Conservation (phyloP, 305 asterid genomes). For the Stenogyne calaminthoides region DNA sequence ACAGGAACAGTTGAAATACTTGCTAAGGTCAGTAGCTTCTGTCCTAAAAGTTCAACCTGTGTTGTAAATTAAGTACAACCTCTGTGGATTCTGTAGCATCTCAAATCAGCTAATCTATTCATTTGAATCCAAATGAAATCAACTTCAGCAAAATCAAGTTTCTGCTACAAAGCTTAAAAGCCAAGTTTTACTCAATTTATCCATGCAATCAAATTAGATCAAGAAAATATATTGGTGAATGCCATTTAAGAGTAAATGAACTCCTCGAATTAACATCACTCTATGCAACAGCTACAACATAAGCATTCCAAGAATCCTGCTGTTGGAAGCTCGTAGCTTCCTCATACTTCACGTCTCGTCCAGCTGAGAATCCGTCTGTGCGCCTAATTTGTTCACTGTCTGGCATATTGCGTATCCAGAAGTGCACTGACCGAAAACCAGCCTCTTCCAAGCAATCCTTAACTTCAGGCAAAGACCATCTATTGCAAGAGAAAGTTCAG, state of each 20-base stretch:
- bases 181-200: not conserved
- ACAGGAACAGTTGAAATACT: not conserved
- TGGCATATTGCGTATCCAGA: constrained; percentile 91
- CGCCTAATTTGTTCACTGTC: constrained; percentile 66
- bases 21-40: not conserved
- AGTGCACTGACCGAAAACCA: constrained; percentile 74
- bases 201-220: constrained; percentile 5
- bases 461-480: constrained; percentile 96
- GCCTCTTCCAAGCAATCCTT: constrained; percentile 93
- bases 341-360: constrained; percentile 78
- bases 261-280: too few relatives aligned
- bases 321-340: constrained; percentile 80
- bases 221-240: not conserved
- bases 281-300: constrained; percentile 79
- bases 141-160: not conserved
- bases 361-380: constrained; percentile 65
- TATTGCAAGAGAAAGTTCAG: constrained; percentile 29
- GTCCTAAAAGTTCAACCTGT: not conserved
- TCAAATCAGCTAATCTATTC: not conserved
- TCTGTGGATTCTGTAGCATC: not conserved
- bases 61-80: not conserved
- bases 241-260: too few relatives aligned
- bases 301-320: constrained; percentile 97
- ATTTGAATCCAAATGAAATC: constrained; percentile 2
- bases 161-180: not conserved